phyloP scores from a whole-genome alignment of 2,329 filamentous ascomycete genomes.

The Chaetomium strumarium region DNA sequence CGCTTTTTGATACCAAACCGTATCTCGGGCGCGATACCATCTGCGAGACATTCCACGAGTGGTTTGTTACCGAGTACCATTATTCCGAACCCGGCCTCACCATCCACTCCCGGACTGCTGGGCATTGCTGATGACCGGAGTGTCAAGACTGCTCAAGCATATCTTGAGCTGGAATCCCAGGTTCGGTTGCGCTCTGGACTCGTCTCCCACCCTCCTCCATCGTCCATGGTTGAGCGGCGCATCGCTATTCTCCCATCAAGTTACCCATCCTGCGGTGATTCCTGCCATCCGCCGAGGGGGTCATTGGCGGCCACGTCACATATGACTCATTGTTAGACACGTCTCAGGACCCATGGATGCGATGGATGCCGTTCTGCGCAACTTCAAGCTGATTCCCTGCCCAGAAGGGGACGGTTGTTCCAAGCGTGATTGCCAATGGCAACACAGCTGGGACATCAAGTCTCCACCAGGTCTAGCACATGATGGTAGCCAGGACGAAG shows the following conservation, averaged over 20 bases:
- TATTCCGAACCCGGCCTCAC: no score
- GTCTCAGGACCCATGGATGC: neutral
- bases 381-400: constrained; percentile 27
- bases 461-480: neutral
- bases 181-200: neutral
- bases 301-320: neutral
- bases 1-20: no score
- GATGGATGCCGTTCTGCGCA: constrained; percentile 26
- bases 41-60: no score
- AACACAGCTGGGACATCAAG: constrained; percentile 22
- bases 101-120: no score
- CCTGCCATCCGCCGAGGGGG: neutral
- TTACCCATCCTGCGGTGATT: neutral
- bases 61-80: no score
- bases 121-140: no score
- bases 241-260: no score
- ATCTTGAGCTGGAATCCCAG: no score
- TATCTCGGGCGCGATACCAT: no score
- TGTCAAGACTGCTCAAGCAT: no score
- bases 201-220: neutral
- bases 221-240: neutral
- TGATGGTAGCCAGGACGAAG: constrained; percentile 14
- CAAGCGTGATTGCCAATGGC: constrained; percentile 19
- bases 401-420: constrained; percentile 24
- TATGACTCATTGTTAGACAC: neutral